Evolutionary conservation across 257 asterid genomes (phyloP), one percentile per base, ranked within the genome.

Genomic region (Solanum medicagineum): DNA sequence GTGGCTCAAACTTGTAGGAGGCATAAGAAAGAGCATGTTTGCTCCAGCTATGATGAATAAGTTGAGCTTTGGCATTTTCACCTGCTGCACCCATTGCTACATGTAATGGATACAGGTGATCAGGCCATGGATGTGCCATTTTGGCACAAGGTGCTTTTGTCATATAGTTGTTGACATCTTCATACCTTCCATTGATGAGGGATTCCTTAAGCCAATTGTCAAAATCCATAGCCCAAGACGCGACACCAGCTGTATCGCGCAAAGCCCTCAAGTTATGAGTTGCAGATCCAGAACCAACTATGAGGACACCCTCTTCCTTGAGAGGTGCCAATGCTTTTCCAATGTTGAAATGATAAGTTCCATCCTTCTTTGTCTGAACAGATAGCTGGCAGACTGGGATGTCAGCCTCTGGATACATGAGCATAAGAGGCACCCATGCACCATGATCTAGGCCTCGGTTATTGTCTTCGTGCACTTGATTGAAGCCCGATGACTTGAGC

Each of bases 401-500:
- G 86, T 94, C 95, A 84, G 97, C 94, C 42, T 90, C 92, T 2
- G 98, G 98, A 86, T 93, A 94, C 97, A 94, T 94, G n/a, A 94
- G 93, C 94, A 92, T 91, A 4, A 94, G 96, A 4, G 98, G 98
- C 29, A 93, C 95, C 98, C 98, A 92, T 13, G 98, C 98, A 32
- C 98, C 98, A 24, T 94, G 98, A 88, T 94, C 98, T 86, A 94
- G 82, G 22, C 98, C 98, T 14, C 96, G 95, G 66, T 90, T 66
- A 81, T 91, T 89, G 86, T 93, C 96, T 89, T 91, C 89, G 4
- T 80, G 65, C 36, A 94, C 98, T 45, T 71, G 82, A 66, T 88
- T 80, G 89, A 92, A 91, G 17, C 96, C 96, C 42, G 91, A 89
- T 82, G 85, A 91, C 66, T 69, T 86, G 8, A 94, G 93, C 86